A percentile compares a stretch with the other conserved stretches of the same genome.
phyloP scores from a whole-genome alignment of 2,329 filamentous ascomycete genomes.

The Phialemoniopsis sp. region DNA sequence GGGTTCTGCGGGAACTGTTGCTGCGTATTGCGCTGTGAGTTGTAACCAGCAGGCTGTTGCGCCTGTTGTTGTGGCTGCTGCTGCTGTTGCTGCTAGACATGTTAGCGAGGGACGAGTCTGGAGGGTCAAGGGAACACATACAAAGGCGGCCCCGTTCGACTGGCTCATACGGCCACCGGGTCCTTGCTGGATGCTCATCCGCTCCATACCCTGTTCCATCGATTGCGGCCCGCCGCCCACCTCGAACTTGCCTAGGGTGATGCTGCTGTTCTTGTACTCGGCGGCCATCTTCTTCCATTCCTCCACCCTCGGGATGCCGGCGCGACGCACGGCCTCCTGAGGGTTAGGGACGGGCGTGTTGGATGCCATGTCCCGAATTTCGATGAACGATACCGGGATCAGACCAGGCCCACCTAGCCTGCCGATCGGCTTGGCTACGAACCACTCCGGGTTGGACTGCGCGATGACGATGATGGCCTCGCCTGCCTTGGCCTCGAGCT shows the following conservation, averaged over 20 bases:
- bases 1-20: slow-evolving; percentile 29
- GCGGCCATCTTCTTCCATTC: slow-evolving; percentile 99
- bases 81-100: slow-evolving; percentile 22
- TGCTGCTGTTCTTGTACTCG: slow-evolving; percentile 98
- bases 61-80: slow-evolving; percentile 30
- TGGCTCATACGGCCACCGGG: slow-evolving; percentile 41
- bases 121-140: slow-evolving; percentile 26
- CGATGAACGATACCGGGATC: slow-evolving; percentile 94
- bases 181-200: slow-evolving; percentile 69
- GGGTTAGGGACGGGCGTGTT: slow-evolving; percentile 79
- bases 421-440: slow-evolving; percentile 98
- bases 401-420: slow-evolving; percentile 90
- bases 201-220: slow-evolving; percentile 68
- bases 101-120: too few relatives aligned
- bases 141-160: slow-evolving; percentile 41
- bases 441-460: slow-evolving; percentile 98
- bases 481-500: slow-evolving; percentile 89
- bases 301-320: slow-evolving; percentile 90
- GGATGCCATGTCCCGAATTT: slow-evolving; percentile 90
- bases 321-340: slow-evolving; percentile 77
- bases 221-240: slow-evolving; percentile 40
- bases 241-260: slow-evolving; percentile 89
- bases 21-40: slow-evolving; percentile 28
- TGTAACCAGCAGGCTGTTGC: slow-evolving; percentile 27
- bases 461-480: slow-evolving; percentile 98